Base-by-base conservation (phyloP, 306 rosid species). In the Canavalia gladiata region DNA sequence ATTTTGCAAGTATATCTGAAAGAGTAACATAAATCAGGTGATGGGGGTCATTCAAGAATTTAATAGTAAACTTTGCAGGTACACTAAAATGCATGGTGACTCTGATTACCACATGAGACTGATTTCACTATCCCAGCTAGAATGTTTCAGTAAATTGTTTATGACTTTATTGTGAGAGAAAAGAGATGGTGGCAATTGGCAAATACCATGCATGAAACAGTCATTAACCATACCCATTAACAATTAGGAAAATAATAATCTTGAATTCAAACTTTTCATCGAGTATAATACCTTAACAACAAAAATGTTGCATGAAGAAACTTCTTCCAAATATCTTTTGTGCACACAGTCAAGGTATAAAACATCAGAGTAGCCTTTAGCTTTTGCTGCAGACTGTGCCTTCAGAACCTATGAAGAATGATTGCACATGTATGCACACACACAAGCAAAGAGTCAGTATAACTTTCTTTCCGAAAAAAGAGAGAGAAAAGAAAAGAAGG, bases 271-370 rank as follows among this genome's bases (percentile, higher is more conserved):
- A 80, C 74, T 39, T 25, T 76, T 59, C 25, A 8, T 64, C 6
- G 52, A 62, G 41, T 64, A 74, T 28, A 73, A 59, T 90, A 93
- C 99, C 99, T 96, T 96, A 52, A 96, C 98, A 81, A 96, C 93
- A 86, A 96, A 96, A 82, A 96, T 92, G 82, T 95, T 95, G 88
- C 94, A 93, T n/a, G 92, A 91, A 58, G 98, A 95, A 80, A 95
- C 99, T 93, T 95, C 99, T 90, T 96, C 99, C 71, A 96, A 87
- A 86, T 92, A 96, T 87, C 59, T 93, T 81, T 96, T 96, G 87
- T 93, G 88, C 67, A 92, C 90, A 76, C 97, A 96, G 66, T 96
- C 99, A 46, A 96, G 97, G 81, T 96, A 96, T 68, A 96, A 84
- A 74, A 92, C 97, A 88, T 96, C 98, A 43, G 99, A 90, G 85